Evolutionary conservation across 192 early-diverging fungal genomes (phyloP).

Genomic region (Umbelopsis isabellina): DNA sequence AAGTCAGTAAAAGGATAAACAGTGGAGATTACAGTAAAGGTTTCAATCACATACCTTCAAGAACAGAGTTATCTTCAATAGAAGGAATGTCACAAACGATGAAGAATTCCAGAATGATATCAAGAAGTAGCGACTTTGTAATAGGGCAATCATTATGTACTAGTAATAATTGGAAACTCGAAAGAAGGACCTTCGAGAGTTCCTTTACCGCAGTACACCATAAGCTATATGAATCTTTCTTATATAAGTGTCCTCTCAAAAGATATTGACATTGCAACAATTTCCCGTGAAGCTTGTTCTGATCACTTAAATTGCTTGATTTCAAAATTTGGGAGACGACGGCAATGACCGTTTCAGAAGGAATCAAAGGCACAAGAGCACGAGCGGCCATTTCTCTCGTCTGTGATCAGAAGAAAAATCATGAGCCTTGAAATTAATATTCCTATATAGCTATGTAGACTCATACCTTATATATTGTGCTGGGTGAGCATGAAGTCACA

Average conservation of each 20-base stretch:
- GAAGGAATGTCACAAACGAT: constrained; percentile 41
- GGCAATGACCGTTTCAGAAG: constrained; percentile 60
- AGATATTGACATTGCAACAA: constrained; percentile 76
- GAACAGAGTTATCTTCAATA: constrained; percentile 26
- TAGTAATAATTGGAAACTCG: constrained; percentile 38
- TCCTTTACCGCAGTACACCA: constrained; percentile 49
- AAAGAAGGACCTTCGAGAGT: constrained; percentile 42
- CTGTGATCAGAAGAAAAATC: constrained; percentile 39
- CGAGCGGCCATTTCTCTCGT: constrained; percentile 87
- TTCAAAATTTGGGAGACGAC: constrained; percentile 54
- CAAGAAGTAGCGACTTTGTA: constrained; percentile 51
- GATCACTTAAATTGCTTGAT: constrained; percentile 41
- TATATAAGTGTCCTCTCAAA: constrained; percentile 63
- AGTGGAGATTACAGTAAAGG: background rate
- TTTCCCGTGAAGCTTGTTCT: constrained; percentile 79
- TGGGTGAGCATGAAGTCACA: constrained; percentile 57
- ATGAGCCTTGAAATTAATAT: background rate
- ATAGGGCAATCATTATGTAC: constrained; percentile 49
- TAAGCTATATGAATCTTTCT: constrained; percentile 42
- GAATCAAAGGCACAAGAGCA: constrained; percentile 76
- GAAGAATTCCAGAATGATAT: constrained; percentile 55
- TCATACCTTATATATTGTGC: constrained; percentile 56
- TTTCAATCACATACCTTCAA: constrained; percentile 31
- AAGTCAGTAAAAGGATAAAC: background rate
- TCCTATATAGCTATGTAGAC: background rate